These are phyloP conservation scores for Lachancea sp. DNA, from an alignment of 805 yeast genomes.

Conservation along the genomic window DNA sequence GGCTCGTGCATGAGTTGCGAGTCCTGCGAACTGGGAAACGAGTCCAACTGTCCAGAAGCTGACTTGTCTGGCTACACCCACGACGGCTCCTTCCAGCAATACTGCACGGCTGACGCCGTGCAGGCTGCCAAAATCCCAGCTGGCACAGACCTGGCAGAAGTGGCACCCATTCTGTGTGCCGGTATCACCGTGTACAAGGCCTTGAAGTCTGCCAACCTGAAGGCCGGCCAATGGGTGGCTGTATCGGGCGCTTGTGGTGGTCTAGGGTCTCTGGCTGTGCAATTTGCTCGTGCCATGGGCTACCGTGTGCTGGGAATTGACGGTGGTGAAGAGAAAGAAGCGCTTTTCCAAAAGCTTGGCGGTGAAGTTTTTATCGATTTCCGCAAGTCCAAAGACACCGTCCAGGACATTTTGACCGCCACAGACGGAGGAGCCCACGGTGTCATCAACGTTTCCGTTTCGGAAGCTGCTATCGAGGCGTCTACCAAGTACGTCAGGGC, in stretches of 20 bases:
- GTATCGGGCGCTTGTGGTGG: slow-evolving; percentile 79
- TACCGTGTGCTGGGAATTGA: slow-evolving; percentile 65
- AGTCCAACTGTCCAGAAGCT: slow-evolving; percentile 60
- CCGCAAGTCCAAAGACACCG: slow-evolving; percentile 47
- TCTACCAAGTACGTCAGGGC: slow-evolving; percentile 53
- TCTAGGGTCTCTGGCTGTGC: slow-evolving; percentile 66
- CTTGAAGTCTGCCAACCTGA: slow-evolving; percentile 65
- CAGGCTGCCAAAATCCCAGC: slow-evolving; percentile 78
- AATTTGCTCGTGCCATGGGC: slow-evolving; percentile 75
- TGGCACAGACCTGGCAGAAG: slow-evolving; percentile 65
- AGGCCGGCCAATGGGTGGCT: slow-evolving; percentile 70
- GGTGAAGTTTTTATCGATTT: slow-evolving; percentile 61
- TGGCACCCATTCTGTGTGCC: slow-evolving; percentile 83
- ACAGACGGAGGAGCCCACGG: slow-evolving; percentile 76
- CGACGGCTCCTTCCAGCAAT: slow-evolving; percentile 88
- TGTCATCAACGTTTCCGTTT: slow-evolving; percentile 68
- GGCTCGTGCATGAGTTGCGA: slow-evolving; percentile 60
- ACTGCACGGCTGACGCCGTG: slow-evolving; percentile 80
- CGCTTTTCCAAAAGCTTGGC: slow-evolving; percentile 49
- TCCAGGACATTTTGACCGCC: slow-evolving; percentile 45
- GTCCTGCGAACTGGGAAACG: slow-evolving; percentile 49
- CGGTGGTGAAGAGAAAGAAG: slow-evolving; percentile 58
- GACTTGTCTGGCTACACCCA: slow-evolving; percentile 82
- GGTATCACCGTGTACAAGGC: slow-evolving; percentile 92
- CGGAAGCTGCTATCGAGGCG: slow-evolving; percentile 58